A percentile compares a stretch with the other conserved stretches of the same genome.
Conservation (phyloP, 1,284 basidiomycete genomes). For the Mycena sp. region DNA sequence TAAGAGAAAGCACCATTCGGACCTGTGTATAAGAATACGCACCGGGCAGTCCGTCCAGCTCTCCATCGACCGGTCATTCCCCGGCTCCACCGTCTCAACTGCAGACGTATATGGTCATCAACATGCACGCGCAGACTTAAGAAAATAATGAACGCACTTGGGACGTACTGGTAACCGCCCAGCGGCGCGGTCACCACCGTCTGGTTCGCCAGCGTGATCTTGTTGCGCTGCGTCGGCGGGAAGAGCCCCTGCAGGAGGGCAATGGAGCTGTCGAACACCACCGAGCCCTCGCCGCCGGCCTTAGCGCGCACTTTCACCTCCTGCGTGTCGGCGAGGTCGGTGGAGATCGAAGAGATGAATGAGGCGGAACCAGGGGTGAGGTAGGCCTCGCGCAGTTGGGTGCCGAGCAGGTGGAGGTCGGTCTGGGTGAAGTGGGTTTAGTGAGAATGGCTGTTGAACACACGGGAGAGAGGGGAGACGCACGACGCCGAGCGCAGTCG, state of each 20-base stretch:
- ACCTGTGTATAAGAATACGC: constrained; percentile 18
- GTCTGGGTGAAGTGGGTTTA: background rate
- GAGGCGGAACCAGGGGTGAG: constrained; percentile 68
- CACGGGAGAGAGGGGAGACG: constrained; percentile 31
- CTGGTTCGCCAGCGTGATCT: constrained; percentile 82
- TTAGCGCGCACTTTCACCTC: constrained; percentile 68
- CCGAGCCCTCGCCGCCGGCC: constrained; percentile 85
- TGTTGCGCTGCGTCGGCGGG: constrained; percentile 76
- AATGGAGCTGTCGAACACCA: constrained; percentile 85
- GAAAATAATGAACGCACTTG: constrained; percentile 53
- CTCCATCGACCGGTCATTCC: constrained; percentile 85
- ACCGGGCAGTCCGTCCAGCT: constrained; percentile 89
- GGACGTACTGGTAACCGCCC: constrained; percentile 86
- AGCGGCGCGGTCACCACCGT: constrained; percentile 77
- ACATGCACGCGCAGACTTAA: background rate
- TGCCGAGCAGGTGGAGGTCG: constrained; percentile 64
- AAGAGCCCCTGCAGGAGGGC: constrained; percentile 83
- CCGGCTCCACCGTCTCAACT: constrained; percentile 86
- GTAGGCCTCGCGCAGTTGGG: constrained; percentile 75
- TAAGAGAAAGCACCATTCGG: background rate
- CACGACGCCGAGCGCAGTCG: constrained; percentile 87
- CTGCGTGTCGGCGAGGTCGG: constrained; percentile 73
- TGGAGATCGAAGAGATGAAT: constrained; percentile 72
- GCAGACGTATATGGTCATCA: background rate
- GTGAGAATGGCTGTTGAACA: background rate